These are phyloP conservation scores for Arxiozyma slooffiae DNA, from an alignment of 1,139 yeast species.

Conservation along the genomic window DNA sequence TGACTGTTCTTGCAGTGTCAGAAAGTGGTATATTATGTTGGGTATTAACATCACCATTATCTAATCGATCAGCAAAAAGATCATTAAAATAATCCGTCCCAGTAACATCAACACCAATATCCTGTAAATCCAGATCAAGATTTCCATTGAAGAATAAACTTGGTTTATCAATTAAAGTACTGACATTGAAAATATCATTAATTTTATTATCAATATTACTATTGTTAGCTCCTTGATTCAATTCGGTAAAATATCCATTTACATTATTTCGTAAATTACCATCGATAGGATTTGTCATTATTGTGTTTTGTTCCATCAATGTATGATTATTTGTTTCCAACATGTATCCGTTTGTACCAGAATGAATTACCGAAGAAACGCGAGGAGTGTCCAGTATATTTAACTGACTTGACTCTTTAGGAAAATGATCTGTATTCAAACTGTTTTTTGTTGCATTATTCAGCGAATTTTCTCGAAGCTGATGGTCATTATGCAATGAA, in stretches of 20 bases:
- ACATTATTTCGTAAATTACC: not conserved
- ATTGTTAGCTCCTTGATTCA: constrained; percentile 2
- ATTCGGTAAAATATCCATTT: not conserved
- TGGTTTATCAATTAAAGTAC: constrained; percentile 21
- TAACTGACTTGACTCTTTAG: not conserved
- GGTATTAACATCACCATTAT: not conserved
- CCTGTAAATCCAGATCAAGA: constrained; percentile 13
- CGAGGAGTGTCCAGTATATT: not conserved
- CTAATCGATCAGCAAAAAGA: constrained; percentile 8
- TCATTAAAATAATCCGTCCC: constrained; percentile 14
- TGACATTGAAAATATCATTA: constrained; percentile 14
- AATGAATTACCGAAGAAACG: not conserved
- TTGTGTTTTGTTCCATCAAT: not conserved
- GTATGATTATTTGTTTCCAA: not conserved
- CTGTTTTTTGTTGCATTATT: not conserved
- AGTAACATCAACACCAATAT: constrained; percentile 9
- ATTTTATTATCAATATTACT: constrained; percentile 5
- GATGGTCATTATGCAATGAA: not conserved
- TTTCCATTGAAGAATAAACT: constrained; percentile 13
- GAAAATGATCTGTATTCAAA: not conserved
- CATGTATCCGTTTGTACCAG: not conserved
- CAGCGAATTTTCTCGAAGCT: not conserved
- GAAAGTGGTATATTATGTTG: not conserved
- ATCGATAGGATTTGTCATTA: constrained; percentile 2
- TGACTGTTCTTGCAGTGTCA: not conserved